Evolutionary conservation across 129 eudicot species (phyloP).

Genomic region (Saussurea involucrata): DNA sequence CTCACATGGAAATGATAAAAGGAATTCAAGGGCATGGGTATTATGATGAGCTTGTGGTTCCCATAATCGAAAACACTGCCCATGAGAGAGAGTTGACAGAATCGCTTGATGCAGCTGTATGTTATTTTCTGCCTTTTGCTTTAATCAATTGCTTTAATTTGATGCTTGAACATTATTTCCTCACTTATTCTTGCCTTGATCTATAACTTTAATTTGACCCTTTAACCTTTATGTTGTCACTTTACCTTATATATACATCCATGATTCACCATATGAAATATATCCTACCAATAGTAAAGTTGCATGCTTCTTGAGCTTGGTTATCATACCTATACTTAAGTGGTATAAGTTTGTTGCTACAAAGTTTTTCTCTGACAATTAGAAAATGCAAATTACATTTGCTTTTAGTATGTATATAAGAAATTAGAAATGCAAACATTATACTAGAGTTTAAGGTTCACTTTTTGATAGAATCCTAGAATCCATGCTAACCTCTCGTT

Average conservation of each 20-base stretch:
- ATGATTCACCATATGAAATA: neutral
- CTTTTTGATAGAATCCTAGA: neutral
- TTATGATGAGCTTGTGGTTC: conserved; percentile 90
- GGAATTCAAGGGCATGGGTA: conserved; percentile 99
- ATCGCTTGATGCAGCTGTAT: conserved; percentile 89
- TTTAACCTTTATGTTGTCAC: neutral
- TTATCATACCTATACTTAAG: neutral
- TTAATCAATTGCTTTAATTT: neutral
- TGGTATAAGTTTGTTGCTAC: neutral
- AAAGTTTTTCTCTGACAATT: neutral
- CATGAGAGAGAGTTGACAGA: conserved; percentile 95
- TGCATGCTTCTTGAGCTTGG: neutral
- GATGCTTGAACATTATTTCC: neutral
- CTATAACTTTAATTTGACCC: neutral
- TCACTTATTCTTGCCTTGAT: neutral
- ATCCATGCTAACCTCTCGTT: neutral
- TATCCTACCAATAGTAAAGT: neutral
- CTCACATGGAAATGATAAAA: conserved; percentile 99
- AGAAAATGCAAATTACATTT: neutral
- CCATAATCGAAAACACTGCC: conserved; percentile 94
- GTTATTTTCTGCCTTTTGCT: conserved; percentile 16
- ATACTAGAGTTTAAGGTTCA: neutral
- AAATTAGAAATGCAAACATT: neutral
- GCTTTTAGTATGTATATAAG: neutral
- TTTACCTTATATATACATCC: neutral